phyloP scores from a whole-genome alignment of 2,329 filamentous ascomycete genomes.

The Lecanicillium sp. region DNA sequence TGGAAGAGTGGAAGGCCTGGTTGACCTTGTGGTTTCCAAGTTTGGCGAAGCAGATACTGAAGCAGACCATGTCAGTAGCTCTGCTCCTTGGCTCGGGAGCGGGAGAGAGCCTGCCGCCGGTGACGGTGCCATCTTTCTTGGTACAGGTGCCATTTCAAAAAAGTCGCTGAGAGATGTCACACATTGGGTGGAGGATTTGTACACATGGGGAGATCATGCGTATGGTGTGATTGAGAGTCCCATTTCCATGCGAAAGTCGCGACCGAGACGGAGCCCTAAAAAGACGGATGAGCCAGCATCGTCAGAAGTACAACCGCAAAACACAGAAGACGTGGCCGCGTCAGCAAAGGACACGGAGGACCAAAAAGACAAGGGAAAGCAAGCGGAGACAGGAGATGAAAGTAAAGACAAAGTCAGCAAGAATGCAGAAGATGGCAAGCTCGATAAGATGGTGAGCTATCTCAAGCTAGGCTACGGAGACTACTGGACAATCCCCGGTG shows the following conservation, averaged over 20 bases:
- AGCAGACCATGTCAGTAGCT: constrained; percentile 13
- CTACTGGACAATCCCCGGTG: constrained; percentile 47
- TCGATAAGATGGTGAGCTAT: constrained; percentile 53
- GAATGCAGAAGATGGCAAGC: constrained; percentile 25
- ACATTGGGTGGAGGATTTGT: constrained; percentile 83
- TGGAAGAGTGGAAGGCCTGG: constrained; percentile 68
- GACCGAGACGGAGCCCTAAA: constrained; percentile 20
- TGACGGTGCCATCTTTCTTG: constrained; percentile 83
- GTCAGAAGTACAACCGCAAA: no score
- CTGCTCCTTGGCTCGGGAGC: constrained; percentile 60
- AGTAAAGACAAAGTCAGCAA: constrained; percentile 8
- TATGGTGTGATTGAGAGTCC: constrained; percentile 82
- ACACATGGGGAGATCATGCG: constrained; percentile 71
- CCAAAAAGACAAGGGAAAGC: no score
- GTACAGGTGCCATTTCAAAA: constrained; percentile 63
- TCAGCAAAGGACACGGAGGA: background rate
- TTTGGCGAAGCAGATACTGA: constrained; percentile 52
- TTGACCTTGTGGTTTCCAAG: constrained; percentile 80
- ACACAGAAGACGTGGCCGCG: no score
- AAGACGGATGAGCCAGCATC: constrained; percentile 1
- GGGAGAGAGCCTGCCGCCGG: constrained; percentile 59
- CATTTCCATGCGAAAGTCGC: constrained; percentile 50
- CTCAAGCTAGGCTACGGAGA: constrained; percentile 60
- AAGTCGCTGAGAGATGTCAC: constrained; percentile 65
- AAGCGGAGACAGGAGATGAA: no score